Evolutionary conservation across 2,329 filamentous ascomycete species (phyloP).

Genomic region (Elsinoe ampelina): DNA sequence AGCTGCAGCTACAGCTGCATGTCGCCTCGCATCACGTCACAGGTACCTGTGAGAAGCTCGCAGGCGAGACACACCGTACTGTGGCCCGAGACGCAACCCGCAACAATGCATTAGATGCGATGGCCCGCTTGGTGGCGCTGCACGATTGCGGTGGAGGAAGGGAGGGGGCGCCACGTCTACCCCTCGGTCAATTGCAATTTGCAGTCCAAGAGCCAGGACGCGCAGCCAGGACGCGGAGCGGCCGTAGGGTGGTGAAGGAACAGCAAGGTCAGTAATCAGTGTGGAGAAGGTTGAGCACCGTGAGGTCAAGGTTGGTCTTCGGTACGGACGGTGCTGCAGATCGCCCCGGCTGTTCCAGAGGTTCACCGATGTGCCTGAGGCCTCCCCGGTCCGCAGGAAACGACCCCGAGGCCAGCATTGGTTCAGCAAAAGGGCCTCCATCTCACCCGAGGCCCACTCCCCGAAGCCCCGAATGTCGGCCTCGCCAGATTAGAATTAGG

Average conservation of each 20-base stretch:
- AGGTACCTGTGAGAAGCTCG: too few species aligned
- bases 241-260: constrained; percentile 2
- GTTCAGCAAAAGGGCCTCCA: not conserved
- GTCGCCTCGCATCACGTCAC: not conserved
- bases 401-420: not conserved
- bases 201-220: not conserved
- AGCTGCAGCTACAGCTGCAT: not conserved
- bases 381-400: not conserved
- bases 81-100: not conserved
- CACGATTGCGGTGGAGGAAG: not conserved
- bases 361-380: not conserved
- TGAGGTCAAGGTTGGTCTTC: constrained; percentile 9
- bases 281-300: not conserved
- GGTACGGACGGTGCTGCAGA: not conserved
- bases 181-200: not conserved
- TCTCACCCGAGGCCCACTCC: constrained; percentile 7
- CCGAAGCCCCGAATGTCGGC: not conserved
- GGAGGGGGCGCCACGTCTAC: not conserved
- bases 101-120: not conserved
- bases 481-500: constrained; percentile 3
- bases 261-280: not conserved
- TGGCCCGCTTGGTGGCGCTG: constrained; percentile 1
- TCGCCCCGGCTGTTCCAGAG: not conserved
- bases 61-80: not conserved
- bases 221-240: not conserved